Percentiles rank a stretch among this genome's conserved stretches.
These are phyloP conservation scores for Epithele typhae DNA, from an alignment of 768 basidiomycete genomes.

Conservation along the genomic window DNA sequence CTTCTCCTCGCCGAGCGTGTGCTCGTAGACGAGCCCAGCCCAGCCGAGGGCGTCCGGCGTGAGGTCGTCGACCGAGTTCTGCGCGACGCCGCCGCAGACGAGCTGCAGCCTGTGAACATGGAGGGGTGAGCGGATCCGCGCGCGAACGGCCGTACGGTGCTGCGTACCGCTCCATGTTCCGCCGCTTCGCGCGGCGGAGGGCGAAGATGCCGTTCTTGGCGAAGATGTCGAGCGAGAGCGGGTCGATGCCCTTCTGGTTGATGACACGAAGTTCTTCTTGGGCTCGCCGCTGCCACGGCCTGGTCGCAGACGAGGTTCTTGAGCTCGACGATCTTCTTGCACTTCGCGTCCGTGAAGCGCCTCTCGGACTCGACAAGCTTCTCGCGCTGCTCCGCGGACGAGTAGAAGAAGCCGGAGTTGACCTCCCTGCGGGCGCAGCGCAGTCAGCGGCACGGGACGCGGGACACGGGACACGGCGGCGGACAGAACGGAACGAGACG, in stretches of 20 bases:
- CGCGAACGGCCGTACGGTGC: slow-evolving; percentile 4
- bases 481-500: no score
- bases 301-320: slow-evolving; percentile 97
- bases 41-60: slow-evolving; percentile 89
- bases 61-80: slow-evolving; percentile 97
- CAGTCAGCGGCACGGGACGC: slow-evolving; percentile 4
- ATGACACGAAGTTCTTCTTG: slow-evolving; percentile 89
- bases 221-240: slow-evolving; percentile 90
- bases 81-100: slow-evolving; percentile 90
- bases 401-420: slow-evolving; percentile 99
- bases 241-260: slow-evolving; percentile 99
- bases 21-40: slow-evolving; percentile 98
- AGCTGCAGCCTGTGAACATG: slow-evolving; percentile 68
- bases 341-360: slow-evolving; percentile 87
- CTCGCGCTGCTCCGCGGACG: slow-evolving; percentile 95
- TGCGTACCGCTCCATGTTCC: slow-evolving; percentile 94
- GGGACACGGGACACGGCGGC: no score
- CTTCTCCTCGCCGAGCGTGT: slow-evolving; percentile 98
- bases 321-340: slow-evolving; percentile 93
- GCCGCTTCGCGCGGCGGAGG: slow-evolving; percentile 89
- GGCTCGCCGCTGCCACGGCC: slow-evolving; percentile 80
- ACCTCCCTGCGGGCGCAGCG: slow-evolving; percentile 65
- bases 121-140: not conserved
- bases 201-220: slow-evolving; percentile 97
- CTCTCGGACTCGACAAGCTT: slow-evolving; percentile 98